Conservation (phyloP, 805 yeast genomes). For the Soucietia sequanensis region DNA sequence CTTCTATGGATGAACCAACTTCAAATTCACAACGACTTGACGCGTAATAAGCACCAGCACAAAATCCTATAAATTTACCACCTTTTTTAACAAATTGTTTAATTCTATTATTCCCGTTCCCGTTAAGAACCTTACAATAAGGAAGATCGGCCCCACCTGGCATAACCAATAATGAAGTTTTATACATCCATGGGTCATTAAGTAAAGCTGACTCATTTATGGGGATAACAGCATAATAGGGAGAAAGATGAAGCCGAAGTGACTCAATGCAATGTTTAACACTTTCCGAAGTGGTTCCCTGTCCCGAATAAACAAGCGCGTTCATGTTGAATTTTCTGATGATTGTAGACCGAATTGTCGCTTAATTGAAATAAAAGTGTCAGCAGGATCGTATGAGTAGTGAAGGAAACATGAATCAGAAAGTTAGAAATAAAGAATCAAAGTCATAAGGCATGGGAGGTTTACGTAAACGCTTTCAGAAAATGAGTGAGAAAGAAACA, state of each 20-base stretch:
- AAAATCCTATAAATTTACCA: slow-evolving; percentile 82
- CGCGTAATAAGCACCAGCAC: slow-evolving; percentile 94
- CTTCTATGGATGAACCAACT: slow-evolving; percentile 75
- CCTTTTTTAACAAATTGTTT: slow-evolving; percentile 68
- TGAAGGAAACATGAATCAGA: neutral
- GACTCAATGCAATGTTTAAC: slow-evolving; percentile 82
- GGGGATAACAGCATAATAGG: slow-evolving; percentile 81
- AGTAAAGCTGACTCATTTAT: slow-evolving; percentile 61
- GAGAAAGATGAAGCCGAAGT: slow-evolving; percentile 71
- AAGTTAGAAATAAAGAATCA: too few relatives aligned
- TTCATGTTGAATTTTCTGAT: slow-evolving; percentile 24
- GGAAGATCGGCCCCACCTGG: slow-evolving; percentile 99
- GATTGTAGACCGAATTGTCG: neutral
- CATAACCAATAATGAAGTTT: slow-evolving; percentile 74
- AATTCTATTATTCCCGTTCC: slow-evolving; percentile 62
- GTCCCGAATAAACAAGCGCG: slow-evolving; percentile 40
- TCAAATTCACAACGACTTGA: slow-evolving; percentile 79
- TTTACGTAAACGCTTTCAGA: too few relatives aligned
- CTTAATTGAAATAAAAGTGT: too few relatives aligned
- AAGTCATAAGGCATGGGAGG: too few relatives aligned
- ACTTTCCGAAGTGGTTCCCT: slow-evolving; percentile 85
- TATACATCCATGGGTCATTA: slow-evolving; percentile 85
- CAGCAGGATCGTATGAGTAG: neutral
- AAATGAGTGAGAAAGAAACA: too few relatives aligned
- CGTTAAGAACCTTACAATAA: slow-evolving; percentile 68